These are phyloP conservation scores for Colletotrichum filicis DNA, from an alignment of 2,329 filamentous ascomycete species.

Conservation along the genomic window DNA sequence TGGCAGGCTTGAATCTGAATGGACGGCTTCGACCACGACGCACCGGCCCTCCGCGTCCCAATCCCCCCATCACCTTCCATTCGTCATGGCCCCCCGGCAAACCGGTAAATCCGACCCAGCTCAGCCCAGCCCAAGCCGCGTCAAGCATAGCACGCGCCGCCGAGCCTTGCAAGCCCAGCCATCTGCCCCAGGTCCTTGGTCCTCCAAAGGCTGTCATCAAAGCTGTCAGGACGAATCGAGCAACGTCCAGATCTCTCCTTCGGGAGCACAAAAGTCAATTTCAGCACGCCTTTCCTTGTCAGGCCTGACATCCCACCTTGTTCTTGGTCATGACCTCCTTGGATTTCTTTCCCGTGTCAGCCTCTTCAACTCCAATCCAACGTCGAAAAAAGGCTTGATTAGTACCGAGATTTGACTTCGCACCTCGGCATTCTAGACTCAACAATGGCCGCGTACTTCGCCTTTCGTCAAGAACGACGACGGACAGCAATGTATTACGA, in stretches of 20 bases:
- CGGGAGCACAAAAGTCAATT: slow-evolving; percentile 34
- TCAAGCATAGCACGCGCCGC: slow-evolving; percentile 19
- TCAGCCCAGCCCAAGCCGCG: slow-evolving; percentile 12
- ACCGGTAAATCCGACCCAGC: slow-evolving; percentile 8
- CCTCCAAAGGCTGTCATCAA: slow-evolving; percentile 24
- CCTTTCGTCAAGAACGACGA: not conserved
- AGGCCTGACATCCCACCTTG: slow-evolving; percentile 29
- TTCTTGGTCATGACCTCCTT: slow-evolving; percentile 1
- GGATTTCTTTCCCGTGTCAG: slow-evolving; percentile 15
- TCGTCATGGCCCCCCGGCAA: slow-evolving; percentile 7
- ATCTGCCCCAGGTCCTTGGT: slow-evolving; percentile 21
- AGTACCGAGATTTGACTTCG: not conserved
- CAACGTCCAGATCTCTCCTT: slow-evolving; percentile 32
- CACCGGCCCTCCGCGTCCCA: not conserved
- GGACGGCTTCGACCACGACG: not conserved
- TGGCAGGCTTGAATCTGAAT: not conserved
- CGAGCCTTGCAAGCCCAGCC: slow-evolving; percentile 18
- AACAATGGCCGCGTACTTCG: not conserved
- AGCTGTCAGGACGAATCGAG: slow-evolving; percentile 35
- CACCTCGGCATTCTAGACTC: not conserved
- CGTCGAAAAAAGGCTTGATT: not conserved
- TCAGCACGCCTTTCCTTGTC: slow-evolving; percentile 31
- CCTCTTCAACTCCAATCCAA: slow-evolving; percentile 29
- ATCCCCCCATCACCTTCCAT: not conserved
- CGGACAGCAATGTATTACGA: not conserved